phyloP scores from a whole-genome alignment of 164 flowering plant species.

The Piper betle region DNA sequence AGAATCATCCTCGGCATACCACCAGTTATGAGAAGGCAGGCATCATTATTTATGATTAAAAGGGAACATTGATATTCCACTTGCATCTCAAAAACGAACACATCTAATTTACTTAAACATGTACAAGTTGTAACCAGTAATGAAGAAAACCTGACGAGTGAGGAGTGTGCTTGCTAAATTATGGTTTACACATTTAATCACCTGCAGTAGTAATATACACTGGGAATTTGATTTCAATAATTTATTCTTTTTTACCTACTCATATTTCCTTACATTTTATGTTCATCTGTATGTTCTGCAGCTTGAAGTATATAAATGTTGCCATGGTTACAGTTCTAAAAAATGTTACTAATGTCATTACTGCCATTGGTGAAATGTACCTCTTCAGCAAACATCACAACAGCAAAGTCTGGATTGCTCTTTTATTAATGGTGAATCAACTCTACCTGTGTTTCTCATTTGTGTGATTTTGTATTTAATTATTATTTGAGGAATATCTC shows the following conservation, averaged over 20 bases:
- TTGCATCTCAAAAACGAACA: no score
- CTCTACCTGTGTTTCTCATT: background rate
- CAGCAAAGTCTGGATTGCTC: conserved; percentile 83
- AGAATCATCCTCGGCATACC: no score
- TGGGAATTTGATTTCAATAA: no score
- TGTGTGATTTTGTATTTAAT: background rate
- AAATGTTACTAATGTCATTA: conserved; percentile 98
- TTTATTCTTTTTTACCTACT: background rate
- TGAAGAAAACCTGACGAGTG: no score
- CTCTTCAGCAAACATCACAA: conserved; percentile 85
- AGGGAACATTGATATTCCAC: no score
- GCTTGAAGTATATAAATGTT: conserved; percentile 91
- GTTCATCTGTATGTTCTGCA: conserved; percentile 30
- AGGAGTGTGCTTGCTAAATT: no score
- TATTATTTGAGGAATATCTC: background rate
- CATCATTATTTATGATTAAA: no score
- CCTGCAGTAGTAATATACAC: no score
- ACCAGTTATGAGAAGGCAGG: no score
- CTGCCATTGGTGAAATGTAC: conserved; percentile 99
- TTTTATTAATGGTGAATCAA: conserved; percentile 77
- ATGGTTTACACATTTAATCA: no score
- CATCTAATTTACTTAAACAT: no score
- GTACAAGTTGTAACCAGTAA: no score
- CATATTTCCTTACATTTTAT: background rate
- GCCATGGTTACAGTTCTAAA: conserved; percentile 99